A percentile compares a stretch with the other conserved stretches of the same genome.
Evolutionary conservation across 306 rosid species (phyloP).

Genomic region (Potentilla sterilis): DNA sequence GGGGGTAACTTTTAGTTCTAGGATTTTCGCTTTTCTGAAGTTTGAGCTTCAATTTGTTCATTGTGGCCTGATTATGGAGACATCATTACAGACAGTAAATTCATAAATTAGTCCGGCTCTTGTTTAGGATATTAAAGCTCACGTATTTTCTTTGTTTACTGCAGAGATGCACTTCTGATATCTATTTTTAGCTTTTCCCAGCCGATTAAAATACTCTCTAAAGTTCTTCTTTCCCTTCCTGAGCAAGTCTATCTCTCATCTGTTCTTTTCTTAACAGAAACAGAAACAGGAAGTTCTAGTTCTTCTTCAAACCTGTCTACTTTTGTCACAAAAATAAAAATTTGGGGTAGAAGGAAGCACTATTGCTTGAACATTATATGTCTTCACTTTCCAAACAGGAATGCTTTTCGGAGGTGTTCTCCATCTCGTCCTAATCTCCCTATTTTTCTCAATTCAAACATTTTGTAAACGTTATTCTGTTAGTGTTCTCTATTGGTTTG

Average conservation of each 20-base stretch:
- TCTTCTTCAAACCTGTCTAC: neutral
- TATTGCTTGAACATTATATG: neutral
- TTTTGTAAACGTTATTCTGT: neutral
- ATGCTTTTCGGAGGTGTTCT: neutral
- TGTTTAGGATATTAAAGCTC: neutral
- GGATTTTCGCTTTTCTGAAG: conserved; percentile 13
- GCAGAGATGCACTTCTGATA: neutral
- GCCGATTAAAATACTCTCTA: neutral
- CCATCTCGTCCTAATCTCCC: neutral
- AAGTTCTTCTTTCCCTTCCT: neutral
- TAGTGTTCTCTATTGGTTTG: neutral
- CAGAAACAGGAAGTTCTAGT: neutral
- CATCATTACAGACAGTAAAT: neutral
- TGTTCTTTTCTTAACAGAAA: neutral
- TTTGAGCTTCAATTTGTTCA: neutral
- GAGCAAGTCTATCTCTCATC: neutral
- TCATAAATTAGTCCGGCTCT: neutral
- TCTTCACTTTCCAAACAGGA: conserved; percentile 1
- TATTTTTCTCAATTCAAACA: neutral
- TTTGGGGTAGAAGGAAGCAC: neutral
- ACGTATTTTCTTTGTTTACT: neutral
- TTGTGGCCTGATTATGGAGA: conserved; percentile 6
- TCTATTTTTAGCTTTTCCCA: neutral
- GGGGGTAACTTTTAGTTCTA: conserved; percentile 39
- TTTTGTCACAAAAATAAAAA: neutral